phyloP scores from a whole-genome alignment of 2,329 filamentous ascomycete genomes.

The Helminthosporium solani region DNA sequence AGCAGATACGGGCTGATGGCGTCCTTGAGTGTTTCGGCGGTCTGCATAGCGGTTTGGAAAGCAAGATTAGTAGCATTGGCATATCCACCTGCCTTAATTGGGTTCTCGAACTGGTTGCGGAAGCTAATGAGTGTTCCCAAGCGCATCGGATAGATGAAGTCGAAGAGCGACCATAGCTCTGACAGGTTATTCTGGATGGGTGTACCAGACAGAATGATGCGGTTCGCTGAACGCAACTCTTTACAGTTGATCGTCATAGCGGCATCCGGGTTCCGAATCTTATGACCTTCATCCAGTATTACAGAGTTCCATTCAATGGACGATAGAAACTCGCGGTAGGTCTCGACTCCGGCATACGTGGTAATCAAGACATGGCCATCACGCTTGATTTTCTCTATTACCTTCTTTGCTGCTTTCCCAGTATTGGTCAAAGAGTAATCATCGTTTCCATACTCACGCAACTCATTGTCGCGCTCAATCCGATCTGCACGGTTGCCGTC shows the following conservation, averaged over 20 bases:
- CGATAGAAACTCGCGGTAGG: slow-evolving; percentile 79
- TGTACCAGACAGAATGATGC: slow-evolving; percentile 91
- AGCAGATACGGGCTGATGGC: slow-evolving; percentile 91
- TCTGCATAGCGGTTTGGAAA: slow-evolving; percentile 91
- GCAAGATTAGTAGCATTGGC: slow-evolving; percentile 92
- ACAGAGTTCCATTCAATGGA: slow-evolving; percentile 89
- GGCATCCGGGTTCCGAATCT: slow-evolving; percentile 95
- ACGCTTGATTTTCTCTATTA: slow-evolving; percentile 77
- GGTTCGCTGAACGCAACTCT: slow-evolving; percentile 83
- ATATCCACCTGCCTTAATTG: slow-evolving; percentile 90
- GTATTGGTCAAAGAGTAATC: slow-evolving; percentile 52
- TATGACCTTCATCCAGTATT: slow-evolving; percentile 94
- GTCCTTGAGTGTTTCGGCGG: slow-evolving; percentile 90
- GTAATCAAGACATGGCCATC: slow-evolving; percentile 93
- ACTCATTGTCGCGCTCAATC: slow-evolving; percentile 62
- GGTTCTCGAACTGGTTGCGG: slow-evolving; percentile 86
- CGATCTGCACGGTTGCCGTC: slow-evolving; percentile 65
- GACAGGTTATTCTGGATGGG: slow-evolving; percentile 97
- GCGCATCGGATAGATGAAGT: slow-evolving; percentile 96
- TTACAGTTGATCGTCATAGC: slow-evolving; percentile 95
- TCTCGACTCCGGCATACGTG: slow-evolving; percentile 93
- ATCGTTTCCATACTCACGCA: slow-evolving; percentile 48
- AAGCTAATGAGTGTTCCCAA: slow-evolving; percentile 90
- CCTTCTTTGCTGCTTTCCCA: slow-evolving; percentile 70
- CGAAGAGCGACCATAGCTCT: slow-evolving; percentile 95